Base-by-base conservation (phyloP, 192 early-diverging fungal species). In the Glomus cerebriforme region DNA sequence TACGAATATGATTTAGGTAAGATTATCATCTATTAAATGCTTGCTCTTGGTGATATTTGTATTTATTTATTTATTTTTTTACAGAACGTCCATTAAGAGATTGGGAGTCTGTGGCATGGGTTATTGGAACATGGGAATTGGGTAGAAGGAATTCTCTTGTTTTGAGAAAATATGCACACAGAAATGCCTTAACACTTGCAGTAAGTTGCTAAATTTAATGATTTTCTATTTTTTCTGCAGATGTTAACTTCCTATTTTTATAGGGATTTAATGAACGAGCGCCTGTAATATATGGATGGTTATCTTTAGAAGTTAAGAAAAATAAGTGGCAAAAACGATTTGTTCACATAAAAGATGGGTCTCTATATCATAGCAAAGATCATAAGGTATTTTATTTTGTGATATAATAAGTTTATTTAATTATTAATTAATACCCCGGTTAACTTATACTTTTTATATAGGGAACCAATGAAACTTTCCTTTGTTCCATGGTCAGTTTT, bases 31-130 rank as follows among this genome's bases (percentile, higher is more conserved):
- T n/a, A 22, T 43, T 66, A 7, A 79, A 49, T 22, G 49, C 6
- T 54, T 22, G 2, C 6, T 17, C 17, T 54, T 2, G 43, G 17
- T 54, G 17, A 22, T 54, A 54, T 54, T 22, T 54, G 17, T 54
- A 54, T 8, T 17, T 19, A 22, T 79, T 54, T 43, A 26, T 32
- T 17, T 31, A 17, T 31, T 7, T 3, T 29, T 65, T 31, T 31
- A 31, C 29, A 83, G 97, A 98, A 85, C 88, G 97, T 72, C 95
- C 96, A 37, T 78, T 98, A 39, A 88, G 94, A 34, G 93, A 96
- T 78, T 98, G 95, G 93, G 97, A 97, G 79, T 87, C 92, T n/a
- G 88, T 98, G 6, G 89, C 94, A 66, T 90, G 92, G 67, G 83
- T 96, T 10, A 89, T 97, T 49, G 89, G 88, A 69, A 87, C 91